Evolutionary conservation across 305 asterid species (phyloP), one percentile per base, ranked within the genome.

Genomic region (Fraxinus platypoda): DNA sequence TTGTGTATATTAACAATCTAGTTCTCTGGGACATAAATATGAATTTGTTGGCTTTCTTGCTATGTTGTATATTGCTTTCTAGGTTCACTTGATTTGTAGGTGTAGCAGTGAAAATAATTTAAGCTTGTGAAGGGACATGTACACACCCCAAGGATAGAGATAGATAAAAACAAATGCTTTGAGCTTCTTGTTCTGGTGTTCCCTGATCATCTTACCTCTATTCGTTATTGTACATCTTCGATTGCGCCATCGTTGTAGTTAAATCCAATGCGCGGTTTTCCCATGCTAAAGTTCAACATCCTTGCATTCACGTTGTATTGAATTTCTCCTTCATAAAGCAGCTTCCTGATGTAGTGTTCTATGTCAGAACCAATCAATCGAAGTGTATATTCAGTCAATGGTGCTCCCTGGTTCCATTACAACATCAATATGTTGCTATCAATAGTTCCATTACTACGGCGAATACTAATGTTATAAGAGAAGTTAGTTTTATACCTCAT

Each of bases 281-380:
- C 98, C 98, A 92, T 95, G 92, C 97, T 95, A 90, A 95, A 95
- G 87, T 95, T 95, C 80, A 95, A 86, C 17, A 93, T 97, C 80
- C 91, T 92, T 64, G 98, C 98, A 82, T 95, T 85, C 98, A 95
- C 93, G 83, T 95, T 95, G 88, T 95, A 92, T 35, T 92, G 94
- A 72, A 92, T 93, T 77, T 90, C 92, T 80, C 98, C 98, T 82
- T 87, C 82, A 35, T 89, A 95, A 13, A 95, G 91, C 91, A 93
- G 73, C 90, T 90, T 93, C 88, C 97, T 91, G 84, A 93, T 93
- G 87, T 88, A 93, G 84, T 95, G 98, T 74, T 95, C 97, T 64
- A 95, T 87, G 84, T 93, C 98, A 0, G 98, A 95, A 76, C 97
- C 98, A 11, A 93, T 95, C 83, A 95, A 85, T n/a, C 98, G 97